These are phyloP conservation scores for Hyphopichia pseudoburtonii DNA, from an alignment of 1,139 yeast species.

Conservation along the genomic window DNA sequence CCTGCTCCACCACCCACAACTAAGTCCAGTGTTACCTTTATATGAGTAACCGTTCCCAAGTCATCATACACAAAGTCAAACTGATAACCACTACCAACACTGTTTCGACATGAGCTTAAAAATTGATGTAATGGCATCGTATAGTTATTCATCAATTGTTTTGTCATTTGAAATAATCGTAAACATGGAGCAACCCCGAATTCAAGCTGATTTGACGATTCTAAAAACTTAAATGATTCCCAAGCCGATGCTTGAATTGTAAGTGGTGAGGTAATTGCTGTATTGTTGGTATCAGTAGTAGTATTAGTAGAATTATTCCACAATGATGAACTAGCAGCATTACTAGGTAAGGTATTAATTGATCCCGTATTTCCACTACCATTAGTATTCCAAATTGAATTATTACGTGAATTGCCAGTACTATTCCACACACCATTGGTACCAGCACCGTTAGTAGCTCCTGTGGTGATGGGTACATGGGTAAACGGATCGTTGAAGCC, in stretches of 20 bases:
- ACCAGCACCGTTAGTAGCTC: neutral
- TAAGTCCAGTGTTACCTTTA: conserved; percentile 28
- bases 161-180: conserved; percentile 34
- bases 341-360: neutral
- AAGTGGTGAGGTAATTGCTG: neutral
- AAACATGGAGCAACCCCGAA: conserved; percentile 40
- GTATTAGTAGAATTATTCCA: neutral
- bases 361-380: conserved; percentile 4
- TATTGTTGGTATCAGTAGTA: neutral
- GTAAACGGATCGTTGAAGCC: conserved; percentile 1
- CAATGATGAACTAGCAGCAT: neutral
- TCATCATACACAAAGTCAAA: conserved; percentile 52
- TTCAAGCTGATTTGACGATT: conserved; percentile 33
- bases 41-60: conserved; percentile 45
- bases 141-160: conserved; percentile 24
- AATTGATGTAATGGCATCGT: conserved; percentile 44
- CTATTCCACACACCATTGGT: conserved; percentile 21
- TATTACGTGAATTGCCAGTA: conserved; percentile 20
- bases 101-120: conserved; percentile 33
- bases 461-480: neutral
- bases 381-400: conserved; percentile 33
- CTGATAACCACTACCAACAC: conserved; percentile 19
- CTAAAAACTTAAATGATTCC: conserved; percentile 36
- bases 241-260: conserved; percentile 29
- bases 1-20: neutral